These are phyloP conservation scores for Aegilops bicornis DNA, from an alignment of 176 grass and related monocot genomes.

Conservation along the genomic window DNA sequence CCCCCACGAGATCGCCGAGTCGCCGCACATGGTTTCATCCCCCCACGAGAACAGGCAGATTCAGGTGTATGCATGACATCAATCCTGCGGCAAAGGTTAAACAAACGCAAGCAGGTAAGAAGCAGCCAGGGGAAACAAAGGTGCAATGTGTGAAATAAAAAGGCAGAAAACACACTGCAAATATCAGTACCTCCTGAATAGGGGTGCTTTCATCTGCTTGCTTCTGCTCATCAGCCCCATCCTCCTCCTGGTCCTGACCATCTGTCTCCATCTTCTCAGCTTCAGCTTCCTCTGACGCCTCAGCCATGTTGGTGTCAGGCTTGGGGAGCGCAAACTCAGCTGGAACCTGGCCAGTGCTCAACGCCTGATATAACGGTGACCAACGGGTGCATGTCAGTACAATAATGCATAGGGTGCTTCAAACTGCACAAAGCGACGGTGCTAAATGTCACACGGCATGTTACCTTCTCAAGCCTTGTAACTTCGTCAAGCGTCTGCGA, in stretches of 20 bases:
- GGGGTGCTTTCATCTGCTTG: constrained; percentile 50
- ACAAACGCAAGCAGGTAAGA: neutral
- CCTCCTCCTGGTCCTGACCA: constrained; percentile 41
- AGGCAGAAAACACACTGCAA: neutral
- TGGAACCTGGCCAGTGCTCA: constrained; percentile 87
- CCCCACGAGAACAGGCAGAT: neutral
- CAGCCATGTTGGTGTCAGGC: constrained; percentile 50
- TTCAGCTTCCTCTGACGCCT: constrained; percentile 47
- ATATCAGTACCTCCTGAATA: constrained; percentile 49
- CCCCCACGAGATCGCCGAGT: neutral
- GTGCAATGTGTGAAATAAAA: neutral
- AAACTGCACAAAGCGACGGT: neutral
- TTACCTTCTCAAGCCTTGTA: constrained; percentile 92
- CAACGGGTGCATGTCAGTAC: neutral
- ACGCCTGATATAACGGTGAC: constrained; percentile 36
- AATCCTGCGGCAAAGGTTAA: constrained; percentile 25
- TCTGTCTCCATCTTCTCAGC: constrained; percentile 75
- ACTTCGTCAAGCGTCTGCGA: constrained; percentile 98
- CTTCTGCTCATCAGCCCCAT: constrained; percentile 44
- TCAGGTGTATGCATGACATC: neutral
- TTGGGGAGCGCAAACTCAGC: constrained; percentile 76
- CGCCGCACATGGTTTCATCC: neutral
- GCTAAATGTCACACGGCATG: neutral
- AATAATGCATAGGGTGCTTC: neutral
- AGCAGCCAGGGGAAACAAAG: neutral